Evolutionary conservation across 1,139 yeast species (phyloP), one percentile per base, ranked within the genome.

Genomic region (Petasospora fabianii): DNA sequence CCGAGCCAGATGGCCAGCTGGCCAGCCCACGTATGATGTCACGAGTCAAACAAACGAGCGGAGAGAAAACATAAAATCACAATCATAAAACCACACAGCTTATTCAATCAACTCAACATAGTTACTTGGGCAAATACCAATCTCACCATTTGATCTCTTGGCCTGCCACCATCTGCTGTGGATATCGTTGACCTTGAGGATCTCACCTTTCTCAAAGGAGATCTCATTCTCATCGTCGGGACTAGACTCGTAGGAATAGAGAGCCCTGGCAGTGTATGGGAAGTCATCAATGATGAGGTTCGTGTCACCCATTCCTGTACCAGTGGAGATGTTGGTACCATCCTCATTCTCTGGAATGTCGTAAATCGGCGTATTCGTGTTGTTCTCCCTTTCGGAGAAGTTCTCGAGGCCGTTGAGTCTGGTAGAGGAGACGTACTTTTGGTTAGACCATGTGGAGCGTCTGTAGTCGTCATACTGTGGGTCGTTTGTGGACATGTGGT

Each of bases 161-260:
- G 96, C 97, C 64, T 88, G 96, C 97, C 97, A 92, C 98, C 98
- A 92, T 66, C 94, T 83, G 38, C 97, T 97, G 50, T 86, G 87
- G 43, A 87, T 85, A 58, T 92, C 97, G 54, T 87, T 88, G 33
- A 92, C 95, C 54, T 84, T 90, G 59, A 92, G 73, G 20, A 88
- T 69, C 61, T 92, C 98, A 45, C 92, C 97, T 62, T 90, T 88
- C 46, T 74, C 77, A 58, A 92, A 92, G 6, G 96, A 84, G 30
- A 92, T 77, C 64, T 92, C 98, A 58, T 92, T 92, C 46, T 84
- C 86, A 62, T 92, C 98, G 40, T 84, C 95, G 3, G 94, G 95
- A 55, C 84, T 87, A n/a, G 97, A 97, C 43, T 79, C 81, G 60
- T 92, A 92, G 40, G 84, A 73, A 60, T 87, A 92, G 38, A 90